Conservation (phyloP, 495 filamentous ascomycete genomes). For the Apiosordaria backusii region DNA sequence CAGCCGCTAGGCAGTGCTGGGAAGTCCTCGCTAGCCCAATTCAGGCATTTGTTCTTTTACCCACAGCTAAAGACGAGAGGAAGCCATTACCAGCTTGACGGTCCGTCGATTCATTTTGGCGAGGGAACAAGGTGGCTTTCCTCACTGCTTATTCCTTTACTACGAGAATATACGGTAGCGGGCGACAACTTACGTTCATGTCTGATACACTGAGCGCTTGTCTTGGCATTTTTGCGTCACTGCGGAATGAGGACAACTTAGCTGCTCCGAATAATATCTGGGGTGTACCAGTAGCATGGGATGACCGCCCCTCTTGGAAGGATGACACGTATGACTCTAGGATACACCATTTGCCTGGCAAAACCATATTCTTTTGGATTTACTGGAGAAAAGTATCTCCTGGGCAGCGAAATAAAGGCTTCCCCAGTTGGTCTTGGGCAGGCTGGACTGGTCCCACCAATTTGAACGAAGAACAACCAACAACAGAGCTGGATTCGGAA, state of each 20-base stretch:
- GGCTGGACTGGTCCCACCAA: no score
- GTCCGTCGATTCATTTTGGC: neutral
- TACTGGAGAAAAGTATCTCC: neutral
- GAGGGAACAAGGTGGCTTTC: neutral
- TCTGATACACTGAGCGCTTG: neutral
- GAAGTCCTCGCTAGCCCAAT: no score
- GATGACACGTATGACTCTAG: no score
- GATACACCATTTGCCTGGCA: no score
- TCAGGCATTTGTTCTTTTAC: no score
- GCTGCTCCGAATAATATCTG: neutral
- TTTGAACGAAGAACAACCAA: neutral
- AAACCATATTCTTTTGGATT: neutral
- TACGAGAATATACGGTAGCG: neutral
- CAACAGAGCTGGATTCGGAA: neutral
- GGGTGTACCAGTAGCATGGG: neutral
- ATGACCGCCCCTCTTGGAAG: neutral
- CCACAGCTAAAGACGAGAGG: no score
- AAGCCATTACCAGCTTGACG: no score
- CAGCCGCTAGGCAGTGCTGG: neutral
- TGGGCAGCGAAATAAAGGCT: neutral
- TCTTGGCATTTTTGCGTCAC: neutral
- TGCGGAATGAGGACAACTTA: neutral
- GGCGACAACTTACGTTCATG: neutral
- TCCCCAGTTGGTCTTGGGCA: neutral
- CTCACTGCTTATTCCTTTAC: neutral